Base-by-base conservation (phyloP, 345 rosid genomes). In the Hibiscus mutabilis region DNA sequence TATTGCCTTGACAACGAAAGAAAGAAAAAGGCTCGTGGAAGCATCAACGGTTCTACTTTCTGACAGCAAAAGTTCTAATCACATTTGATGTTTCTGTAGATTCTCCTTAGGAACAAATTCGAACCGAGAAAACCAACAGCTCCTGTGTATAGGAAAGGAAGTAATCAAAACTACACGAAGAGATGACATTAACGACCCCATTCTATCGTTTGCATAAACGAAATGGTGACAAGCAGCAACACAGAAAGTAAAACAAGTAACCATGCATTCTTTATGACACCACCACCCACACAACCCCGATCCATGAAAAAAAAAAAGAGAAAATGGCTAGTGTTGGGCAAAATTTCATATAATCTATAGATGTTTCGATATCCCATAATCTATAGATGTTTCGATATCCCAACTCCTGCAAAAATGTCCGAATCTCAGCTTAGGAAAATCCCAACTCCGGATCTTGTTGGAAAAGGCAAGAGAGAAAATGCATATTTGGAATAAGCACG, bases 101-200 rank as follows among this genome's bases (percentile, higher is more conserved):
- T 55, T 27, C 59, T 55, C 59, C 59, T 55, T 55, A 55, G 14
- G 21, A 55, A 55, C 27, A 55, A 85, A 75, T 93, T 91, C 1
- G 97, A 93, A 52, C 97, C 97, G 5, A 93, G 82, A 74, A 82
- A 87, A 69, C 98, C 98, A 59, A 91, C 92, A 67, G 96, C 97
- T 66, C 97, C 98, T 93, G 91, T 79, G 71, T 21, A 51, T 27
- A 2, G 24, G 29, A 19, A 40, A 31, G 18, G 10, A 72, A 15
- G 46, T 13, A 2, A 18, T 62, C 25, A 62, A 62, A 62, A n/a
- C 24, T 27, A 18, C 25, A 61, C 1, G 8, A 62, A 55, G 59
- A 9, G 21, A 55, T 49, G 55, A 16, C 55, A 49, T 49, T 4
- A 49, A 49, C 53, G 3, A 47, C 55, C 5, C 8, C 55, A 4